Evolutionary conservation across 2,329 filamentous ascomycete species (phyloP).

Genomic region (Teratosphaeria pseudoeucalypti): DNA sequence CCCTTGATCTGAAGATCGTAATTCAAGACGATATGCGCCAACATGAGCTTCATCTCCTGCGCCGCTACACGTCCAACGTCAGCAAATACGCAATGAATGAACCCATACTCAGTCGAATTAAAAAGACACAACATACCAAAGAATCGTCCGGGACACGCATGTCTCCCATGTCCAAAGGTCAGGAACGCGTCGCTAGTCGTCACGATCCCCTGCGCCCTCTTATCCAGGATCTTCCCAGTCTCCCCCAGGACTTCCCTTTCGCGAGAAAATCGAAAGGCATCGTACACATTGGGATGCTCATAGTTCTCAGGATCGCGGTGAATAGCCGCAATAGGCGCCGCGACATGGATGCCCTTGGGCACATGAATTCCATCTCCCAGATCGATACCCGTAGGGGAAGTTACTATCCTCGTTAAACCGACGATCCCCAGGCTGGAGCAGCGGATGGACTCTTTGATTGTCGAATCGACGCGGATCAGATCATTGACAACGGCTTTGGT

Average conservation of each 20-base stretch:
- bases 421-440: slow-evolving; percentile 14
- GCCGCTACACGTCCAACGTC: slow-evolving; percentile 7
- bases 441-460: slow-evolving; percentile 25
- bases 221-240: not conserved
- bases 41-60: slow-evolving; percentile 28
- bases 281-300: slow-evolving; percentile 16
- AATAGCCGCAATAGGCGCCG: slow-evolving; percentile 1
- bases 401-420: slow-evolving; percentile 18
- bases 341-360: slow-evolving; percentile 11
- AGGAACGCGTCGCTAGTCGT: slow-evolving; percentile 21
- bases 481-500: slow-evolving; percentile 15
- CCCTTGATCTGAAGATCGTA: slow-evolving; percentile 24
- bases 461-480: slow-evolving; percentile 19
- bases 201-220: slow-evolving; percentile 16
- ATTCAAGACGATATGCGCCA: slow-evolving; percentile 27
- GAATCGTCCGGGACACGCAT: slow-evolving; percentile 30
- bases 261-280: slow-evolving; percentile 23
- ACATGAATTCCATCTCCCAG: slow-evolving; percentile 16
- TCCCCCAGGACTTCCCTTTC: slow-evolving; percentile 14
- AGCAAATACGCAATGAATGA: no score
- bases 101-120: no score
- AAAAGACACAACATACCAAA: slow-evolving; percentile 7
- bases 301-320: slow-evolving; percentile 24
- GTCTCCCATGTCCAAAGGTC: slow-evolving; percentile 21
- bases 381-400: slow-evolving; percentile 16